A percentile compares a stretch with the other conserved stretches of the same genome.
Evolutionary conservation across 2,329 filamentous ascomycete genomes (phyloP).

Genomic region (Sclerotinia sclerotiorum): DNA sequence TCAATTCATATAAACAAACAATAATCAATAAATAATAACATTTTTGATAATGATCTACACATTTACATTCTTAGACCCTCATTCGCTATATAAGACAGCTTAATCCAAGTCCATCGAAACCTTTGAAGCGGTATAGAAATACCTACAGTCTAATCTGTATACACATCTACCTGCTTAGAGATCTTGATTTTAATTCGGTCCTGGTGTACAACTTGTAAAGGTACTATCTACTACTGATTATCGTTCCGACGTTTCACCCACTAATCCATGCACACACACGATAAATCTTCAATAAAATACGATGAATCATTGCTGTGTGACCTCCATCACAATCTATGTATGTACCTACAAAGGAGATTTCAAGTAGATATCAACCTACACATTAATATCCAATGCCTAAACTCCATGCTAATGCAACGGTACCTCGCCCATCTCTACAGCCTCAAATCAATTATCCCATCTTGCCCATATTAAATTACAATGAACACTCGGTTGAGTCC

Average conservation of each 20-base stretch:
- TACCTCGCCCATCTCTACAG: neutral
- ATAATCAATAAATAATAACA: too few species aligned
- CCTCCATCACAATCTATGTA: neutral
- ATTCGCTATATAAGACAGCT: too few species aligned
- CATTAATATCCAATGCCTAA: neutral
- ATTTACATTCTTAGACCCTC: too few species aligned
- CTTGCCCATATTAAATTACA: constrained; percentile 25
- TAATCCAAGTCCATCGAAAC: too few species aligned
- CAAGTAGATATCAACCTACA: neutral
- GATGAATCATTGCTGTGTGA: neutral
- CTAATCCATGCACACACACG: neutral
- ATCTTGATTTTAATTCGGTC: too few species aligned
- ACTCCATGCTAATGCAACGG: neutral
- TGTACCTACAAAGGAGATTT: constrained; percentile 9
- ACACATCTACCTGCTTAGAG: too few species aligned
- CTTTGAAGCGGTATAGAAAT: too few species aligned
- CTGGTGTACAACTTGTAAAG: too few species aligned
- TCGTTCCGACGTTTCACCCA: neutral
- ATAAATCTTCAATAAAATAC: neutral
- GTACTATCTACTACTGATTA: too few species aligned
- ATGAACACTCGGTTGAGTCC: constrained; percentile 50
- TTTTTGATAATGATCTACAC: too few species aligned
- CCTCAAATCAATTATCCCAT: neutral
- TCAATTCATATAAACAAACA: too few species aligned
- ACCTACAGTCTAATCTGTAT: too few species aligned